Conservation (phyloP, 106 monocot genomes). For the Triglochin maritima region DNA sequence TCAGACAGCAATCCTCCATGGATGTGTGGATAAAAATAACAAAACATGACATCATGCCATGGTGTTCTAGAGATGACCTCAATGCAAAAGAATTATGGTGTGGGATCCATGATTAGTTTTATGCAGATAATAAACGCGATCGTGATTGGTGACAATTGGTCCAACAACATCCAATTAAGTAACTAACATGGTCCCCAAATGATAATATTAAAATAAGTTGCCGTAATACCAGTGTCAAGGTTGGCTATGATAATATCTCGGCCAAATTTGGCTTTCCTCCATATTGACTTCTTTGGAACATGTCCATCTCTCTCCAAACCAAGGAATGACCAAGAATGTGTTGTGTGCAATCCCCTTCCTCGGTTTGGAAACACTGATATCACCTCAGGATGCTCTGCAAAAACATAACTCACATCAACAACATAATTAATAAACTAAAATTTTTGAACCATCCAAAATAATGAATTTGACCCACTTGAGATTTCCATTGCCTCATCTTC, state of each 20-base stretch:
- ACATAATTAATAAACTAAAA: background rate
- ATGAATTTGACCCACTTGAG: slow-evolving; percentile 5
- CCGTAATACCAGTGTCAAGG: slow-evolving; percentile 11
- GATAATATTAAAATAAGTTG: background rate
- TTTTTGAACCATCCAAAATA: no score
- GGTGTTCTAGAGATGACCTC: no score
- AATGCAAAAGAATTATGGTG: no score
- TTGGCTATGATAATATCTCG: slow-evolving; percentile 16
- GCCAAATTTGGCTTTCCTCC: slow-evolving; percentile 21
- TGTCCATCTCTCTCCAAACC: slow-evolving; percentile 11
- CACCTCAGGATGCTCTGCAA: slow-evolving; percentile 12
- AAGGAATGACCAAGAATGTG: slow-evolving; percentile 22
- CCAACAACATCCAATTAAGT: no score
- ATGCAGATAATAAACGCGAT: no score
- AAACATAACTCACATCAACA: background rate
- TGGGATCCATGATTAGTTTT: no score
- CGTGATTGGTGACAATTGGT: no score
- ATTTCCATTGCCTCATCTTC: slow-evolving; percentile 15
- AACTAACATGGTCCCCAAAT: no score
- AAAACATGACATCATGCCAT: no score
- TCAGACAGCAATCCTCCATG: no score
- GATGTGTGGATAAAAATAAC: no score
- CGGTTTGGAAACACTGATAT: slow-evolving; percentile 16
- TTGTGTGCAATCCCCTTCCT: slow-evolving; percentile 13
- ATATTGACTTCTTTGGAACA: slow-evolving; percentile 11